phyloP scores from a whole-genome alignment of 192 early-diverging fungal genomes.

The Coemansia sp. region DNA sequence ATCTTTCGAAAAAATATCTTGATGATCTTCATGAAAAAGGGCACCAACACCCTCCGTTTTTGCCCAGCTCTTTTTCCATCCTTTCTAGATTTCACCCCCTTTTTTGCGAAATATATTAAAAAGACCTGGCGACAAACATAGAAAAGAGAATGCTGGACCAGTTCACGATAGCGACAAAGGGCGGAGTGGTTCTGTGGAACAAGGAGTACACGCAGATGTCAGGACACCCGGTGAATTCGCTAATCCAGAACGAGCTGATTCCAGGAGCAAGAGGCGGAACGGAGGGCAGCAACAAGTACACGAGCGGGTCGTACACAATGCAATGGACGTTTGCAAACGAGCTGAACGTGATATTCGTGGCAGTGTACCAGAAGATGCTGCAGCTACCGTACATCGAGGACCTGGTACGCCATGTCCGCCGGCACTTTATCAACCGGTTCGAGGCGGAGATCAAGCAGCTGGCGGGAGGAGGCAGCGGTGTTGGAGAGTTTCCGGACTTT shows the following conservation, averaged over 20 bases:
- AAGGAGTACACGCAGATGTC: slow-evolving; percentile 63
- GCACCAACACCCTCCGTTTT: too few species aligned
- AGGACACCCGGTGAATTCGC: slow-evolving; percentile 66
- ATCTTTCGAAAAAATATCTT: neutral
- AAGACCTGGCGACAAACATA: too few species aligned
- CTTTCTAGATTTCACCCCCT: too few species aligned
- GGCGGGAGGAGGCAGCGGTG: slow-evolving; percentile 11
- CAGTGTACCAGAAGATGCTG: slow-evolving; percentile 85
- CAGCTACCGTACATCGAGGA: slow-evolving; percentile 84
- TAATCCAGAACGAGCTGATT: slow-evolving; percentile 81
- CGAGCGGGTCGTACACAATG: slow-evolving; percentile 63
- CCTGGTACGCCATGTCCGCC: slow-evolving; percentile 67
- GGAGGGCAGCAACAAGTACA: slow-evolving; percentile 56
- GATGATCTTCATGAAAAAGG: too few species aligned
- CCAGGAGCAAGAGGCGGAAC: slow-evolving; percentile 56
- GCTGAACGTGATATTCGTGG: slow-evolving; percentile 77
- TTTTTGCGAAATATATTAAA: too few species aligned
- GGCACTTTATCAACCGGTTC: slow-evolving; percentile 67
- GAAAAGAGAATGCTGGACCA: slow-evolving; percentile 73
- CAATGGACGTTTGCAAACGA: slow-evolving; percentile 85
- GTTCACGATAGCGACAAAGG: slow-evolving; percentile 80
- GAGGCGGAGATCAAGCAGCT: slow-evolving; percentile 30
- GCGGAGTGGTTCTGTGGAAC: slow-evolving; percentile 86
- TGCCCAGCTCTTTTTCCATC: too few species aligned
- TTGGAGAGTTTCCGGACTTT: slow-evolving; percentile 33